Percentiles rank a stretch among this genome's conserved stretches.
Evolutionary conservation across 257 asterid genomes (phyloP).

Genomic region (Fraxinus americana): DNA sequence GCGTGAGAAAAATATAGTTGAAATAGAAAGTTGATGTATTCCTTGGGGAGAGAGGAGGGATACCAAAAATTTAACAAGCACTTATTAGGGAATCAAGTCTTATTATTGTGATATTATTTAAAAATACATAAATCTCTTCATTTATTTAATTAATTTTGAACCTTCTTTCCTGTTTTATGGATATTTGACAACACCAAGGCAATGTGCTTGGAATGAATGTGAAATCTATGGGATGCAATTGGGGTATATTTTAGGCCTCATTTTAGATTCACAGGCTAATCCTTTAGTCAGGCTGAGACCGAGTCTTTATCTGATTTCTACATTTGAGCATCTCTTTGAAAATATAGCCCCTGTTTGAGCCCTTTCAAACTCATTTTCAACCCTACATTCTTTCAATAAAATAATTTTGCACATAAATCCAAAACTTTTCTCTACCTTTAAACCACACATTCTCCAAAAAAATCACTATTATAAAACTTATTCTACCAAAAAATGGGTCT

Average conservation of each 20-base stretch:
- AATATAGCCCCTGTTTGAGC: too few relatives aligned
- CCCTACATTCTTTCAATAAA: too few relatives aligned
- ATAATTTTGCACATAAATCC: too few relatives aligned
- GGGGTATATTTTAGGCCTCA: neutral
- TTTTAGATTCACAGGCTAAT: neutral
- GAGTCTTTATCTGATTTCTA: conserved; percentile 40
- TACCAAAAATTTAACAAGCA: neutral
- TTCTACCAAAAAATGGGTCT: too few relatives aligned
- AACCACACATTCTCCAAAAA: too few relatives aligned
- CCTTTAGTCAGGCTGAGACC: neutral
- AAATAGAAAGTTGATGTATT: neutral
- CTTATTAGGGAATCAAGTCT: neutral
- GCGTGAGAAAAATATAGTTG: neutral
- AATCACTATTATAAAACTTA: too few relatives aligned
- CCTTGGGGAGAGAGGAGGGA: neutral
- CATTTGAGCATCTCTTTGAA: conserved; percentile 21
- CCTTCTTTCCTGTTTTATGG: neutral
- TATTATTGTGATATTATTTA: too few relatives aligned
- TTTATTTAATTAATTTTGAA: neutral
- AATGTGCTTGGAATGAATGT: neutral
- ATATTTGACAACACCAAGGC: neutral
- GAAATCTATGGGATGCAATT: neutral
- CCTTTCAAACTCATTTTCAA: too few relatives aligned
- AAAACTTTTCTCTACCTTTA: too few relatives aligned
- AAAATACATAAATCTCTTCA: neutral